Evolutionary conservation across 768 basidiomycete species (phyloP).

Genomic region (Pulveroboletus sp.): DNA sequence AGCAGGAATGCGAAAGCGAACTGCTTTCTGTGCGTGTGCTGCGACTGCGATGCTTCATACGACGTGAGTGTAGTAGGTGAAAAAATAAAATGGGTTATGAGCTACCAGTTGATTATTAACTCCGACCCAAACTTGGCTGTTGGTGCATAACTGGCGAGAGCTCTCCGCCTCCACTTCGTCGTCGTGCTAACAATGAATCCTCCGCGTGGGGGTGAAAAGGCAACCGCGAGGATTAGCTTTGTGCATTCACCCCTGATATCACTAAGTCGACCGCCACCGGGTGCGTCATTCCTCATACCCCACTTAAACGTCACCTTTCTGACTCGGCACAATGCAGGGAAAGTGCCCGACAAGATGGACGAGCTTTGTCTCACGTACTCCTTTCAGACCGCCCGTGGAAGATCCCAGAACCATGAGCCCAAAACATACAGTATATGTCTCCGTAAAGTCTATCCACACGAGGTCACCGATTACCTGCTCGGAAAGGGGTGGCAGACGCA

Average conservation of each 20-base stretch:
- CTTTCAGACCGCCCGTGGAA: conserved; percentile 51
- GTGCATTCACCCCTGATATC: conserved; percentile 26
- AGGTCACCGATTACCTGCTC: conserved; percentile 50
- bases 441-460: conserved; percentile 63
- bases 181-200: conserved; percentile 15
- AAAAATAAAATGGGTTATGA: conserved; percentile 13
- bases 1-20: conserved; percentile 48
- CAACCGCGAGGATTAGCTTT: conserved; percentile 14
- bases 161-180: background rate
- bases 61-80: conserved; percentile 33
- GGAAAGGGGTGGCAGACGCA: conserved; percentile 33
- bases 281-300: conserved; percentile 8
- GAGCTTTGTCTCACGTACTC: conserved; percentile 64
- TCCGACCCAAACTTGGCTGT: conserved; percentile 19
- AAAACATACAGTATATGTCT: conserved; percentile 57
- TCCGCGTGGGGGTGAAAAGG: conserved; percentile 11
- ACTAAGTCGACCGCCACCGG: conserved; percentile 19
- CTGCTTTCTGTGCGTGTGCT: conserved; percentile 68
- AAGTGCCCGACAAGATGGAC: conserved; percentile 54
- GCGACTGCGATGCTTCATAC: conserved; percentile 83
- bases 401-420: conserved; percentile 47
- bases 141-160: background rate
- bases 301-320: background rate
- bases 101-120: conserved; percentile 5
- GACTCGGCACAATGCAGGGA: conserved; percentile 34